Evolutionary conservation across 305 asterid species (phyloP), one percentile per base, ranked within the genome.

Genomic region (Fraxinus sp.): DNA sequence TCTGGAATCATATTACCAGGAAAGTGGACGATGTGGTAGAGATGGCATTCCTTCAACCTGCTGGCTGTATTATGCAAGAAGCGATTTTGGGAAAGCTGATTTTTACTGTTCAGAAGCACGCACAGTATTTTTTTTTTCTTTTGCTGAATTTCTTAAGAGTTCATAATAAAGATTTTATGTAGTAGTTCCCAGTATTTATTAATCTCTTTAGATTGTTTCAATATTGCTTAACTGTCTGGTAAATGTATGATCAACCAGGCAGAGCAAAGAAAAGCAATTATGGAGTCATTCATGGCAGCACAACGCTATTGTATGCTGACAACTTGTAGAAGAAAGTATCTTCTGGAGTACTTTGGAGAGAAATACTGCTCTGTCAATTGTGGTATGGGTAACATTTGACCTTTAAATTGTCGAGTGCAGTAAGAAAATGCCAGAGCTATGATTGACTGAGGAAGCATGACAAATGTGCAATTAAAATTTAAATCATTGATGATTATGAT

Each of bases 11-110:
- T 96, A 96, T 87, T 96, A 94, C 88, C 99, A 96, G 89, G 99
- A 96, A 89, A 96, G 99, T 86, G 99, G 99, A 80, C 92, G 99
- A 52, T 96, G 99, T 83, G 99, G 99, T 66, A 88, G 99, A 88
- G 99, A 96, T 84, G 98, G 99, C 33, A 85, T 93, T 90, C 90
- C 97, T 84, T 96, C 99, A 70, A 87, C 86, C 91, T 96, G 99
- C 90, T 89, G 86, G 90, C 93, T 96, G 57, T 96, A 94, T 87
- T 96, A 87, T 86, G 83, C 95, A 59, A 92, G 98, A 87, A 89
- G 97, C 84, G 97, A 94, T 87, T 96, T 94, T 82, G 91, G 83
- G 33, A 96, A 90, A 89, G 98, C 91, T 70, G 98, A 94, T 6
- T 96, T 90, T 87, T 96, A 96, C 85, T 91, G 92, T 83, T 86